Evolutionary conservation across 441 rosid species (phyloP).

Genomic region (Breynia disticha): DNA sequence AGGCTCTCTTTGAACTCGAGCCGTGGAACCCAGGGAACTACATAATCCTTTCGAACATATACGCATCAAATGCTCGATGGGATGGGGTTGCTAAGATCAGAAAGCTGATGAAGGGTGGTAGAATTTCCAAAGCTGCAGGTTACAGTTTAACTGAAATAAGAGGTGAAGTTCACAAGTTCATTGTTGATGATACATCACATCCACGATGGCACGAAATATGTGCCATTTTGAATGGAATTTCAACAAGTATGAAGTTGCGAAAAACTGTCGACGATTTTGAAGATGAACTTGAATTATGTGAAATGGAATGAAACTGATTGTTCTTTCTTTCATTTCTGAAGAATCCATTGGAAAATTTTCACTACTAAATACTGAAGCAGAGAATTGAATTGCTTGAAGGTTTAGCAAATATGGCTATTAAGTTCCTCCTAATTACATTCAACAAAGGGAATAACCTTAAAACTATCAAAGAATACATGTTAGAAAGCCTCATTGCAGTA

Average conservation of each 20-base stretch:
- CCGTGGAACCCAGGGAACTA: slow-evolving; percentile 53
- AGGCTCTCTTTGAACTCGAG: slow-evolving; percentile 43
- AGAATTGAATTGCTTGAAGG: no score
- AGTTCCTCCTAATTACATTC: background rate
- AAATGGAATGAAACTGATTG: slow-evolving; percentile 13
- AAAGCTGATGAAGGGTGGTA: slow-evolving; percentile 56
- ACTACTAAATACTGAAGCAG: no score
- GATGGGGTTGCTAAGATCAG: slow-evolving; percentile 58
- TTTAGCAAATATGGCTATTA: no score
- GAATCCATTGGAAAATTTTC: no score
- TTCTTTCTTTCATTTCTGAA: background rate
- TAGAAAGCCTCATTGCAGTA: background rate
- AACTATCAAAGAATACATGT: background rate
- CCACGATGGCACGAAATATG: slow-evolving; percentile 40
- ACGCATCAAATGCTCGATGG: slow-evolving; percentile 38
- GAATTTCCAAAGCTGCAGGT: slow-evolving; percentile 60
- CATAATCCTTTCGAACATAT: slow-evolving; percentile 38
- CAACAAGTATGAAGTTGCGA: slow-evolving; percentile 28
- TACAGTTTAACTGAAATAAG: slow-evolving; percentile 55
- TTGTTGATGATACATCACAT: slow-evolving; percentile 59
- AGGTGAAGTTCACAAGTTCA: slow-evolving; percentile 52
- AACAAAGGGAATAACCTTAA: background rate
- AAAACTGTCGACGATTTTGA: slow-evolving; percentile 17
- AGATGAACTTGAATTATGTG: slow-evolving; percentile 24
- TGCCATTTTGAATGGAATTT: slow-evolving; percentile 30